phyloP scores from a whole-genome alignment of 164 flowering plant species.

The Tetrastigma voinierianum region DNA sequence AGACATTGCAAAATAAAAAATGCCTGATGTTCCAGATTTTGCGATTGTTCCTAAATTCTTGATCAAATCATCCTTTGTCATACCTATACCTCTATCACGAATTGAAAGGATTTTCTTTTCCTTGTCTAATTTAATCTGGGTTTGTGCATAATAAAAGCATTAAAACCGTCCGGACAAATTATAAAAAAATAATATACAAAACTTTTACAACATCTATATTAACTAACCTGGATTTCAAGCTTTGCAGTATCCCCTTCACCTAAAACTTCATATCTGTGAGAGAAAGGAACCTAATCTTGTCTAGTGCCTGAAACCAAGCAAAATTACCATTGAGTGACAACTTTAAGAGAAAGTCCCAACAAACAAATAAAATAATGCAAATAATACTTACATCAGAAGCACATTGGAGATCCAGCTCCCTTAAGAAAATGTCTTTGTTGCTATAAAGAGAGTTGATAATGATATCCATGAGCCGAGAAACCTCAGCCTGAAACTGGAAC shows the following conservation, averaged over 20 bases:
- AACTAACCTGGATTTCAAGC: slow-evolving; percentile 87
- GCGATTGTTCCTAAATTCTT: slow-evolving; percentile 99
- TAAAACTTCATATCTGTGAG: slow-evolving; percentile 87
- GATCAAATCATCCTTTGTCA: slow-evolving; percentile 97
- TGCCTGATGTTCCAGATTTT: slow-evolving; percentile 98
- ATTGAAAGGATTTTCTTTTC: slow-evolving; percentile 88
- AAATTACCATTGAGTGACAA: background rate
- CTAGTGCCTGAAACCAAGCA: slow-evolving; percentile 65
- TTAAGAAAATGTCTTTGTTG: slow-evolving; percentile 95
- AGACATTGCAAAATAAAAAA: background rate
- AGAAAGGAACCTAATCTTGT: slow-evolving; percentile 91
- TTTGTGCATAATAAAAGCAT: background rate
- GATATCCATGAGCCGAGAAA: slow-evolving; percentile 95
- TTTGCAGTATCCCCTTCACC: slow-evolving; percentile 95
- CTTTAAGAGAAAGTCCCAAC: background rate
- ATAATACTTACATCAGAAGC: slow-evolving; percentile 87
- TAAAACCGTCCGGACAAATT: background rate
- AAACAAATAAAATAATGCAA: background rate
- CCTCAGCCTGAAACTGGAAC: slow-evolving; percentile 99
- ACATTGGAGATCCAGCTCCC: slow-evolving; percentile 94
- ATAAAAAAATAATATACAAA: background rate
- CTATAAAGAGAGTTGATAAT: slow-evolving; percentile 95
- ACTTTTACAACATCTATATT: no score
- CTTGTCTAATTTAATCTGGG: slow-evolving; percentile 94
- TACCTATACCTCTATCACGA: slow-evolving; percentile 95